Conservation (phyloP, 371 early-diverging fungal species). For the Mucor velutinosus region DNA sequence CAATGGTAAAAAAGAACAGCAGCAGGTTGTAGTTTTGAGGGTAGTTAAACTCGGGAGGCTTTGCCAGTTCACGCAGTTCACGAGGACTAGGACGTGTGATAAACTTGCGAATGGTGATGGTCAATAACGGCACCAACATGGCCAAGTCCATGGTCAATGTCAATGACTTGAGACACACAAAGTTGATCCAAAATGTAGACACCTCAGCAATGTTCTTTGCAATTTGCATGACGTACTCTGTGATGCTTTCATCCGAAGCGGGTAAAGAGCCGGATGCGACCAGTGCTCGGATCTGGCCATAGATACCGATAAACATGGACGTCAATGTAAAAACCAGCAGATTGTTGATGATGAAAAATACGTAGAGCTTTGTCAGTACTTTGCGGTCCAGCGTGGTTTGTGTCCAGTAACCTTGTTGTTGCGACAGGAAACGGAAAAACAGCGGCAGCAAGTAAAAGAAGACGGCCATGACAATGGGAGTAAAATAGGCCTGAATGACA, state of each 20-base stretch:
- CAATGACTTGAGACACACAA: slow-evolving; percentile 62
- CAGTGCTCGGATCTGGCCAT: slow-evolving; percentile 50
- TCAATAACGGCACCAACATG: slow-evolving; percentile 68
- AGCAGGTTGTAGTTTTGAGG: slow-evolving; percentile 71
- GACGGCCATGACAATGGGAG: slow-evolving; percentile 73
- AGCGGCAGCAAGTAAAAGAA: slow-evolving; percentile 72
- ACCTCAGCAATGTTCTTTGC: slow-evolving; percentile 50
- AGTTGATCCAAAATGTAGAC: slow-evolving; percentile 72
- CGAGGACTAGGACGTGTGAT: slow-evolving; percentile 75
- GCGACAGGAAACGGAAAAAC: slow-evolving; percentile 66
- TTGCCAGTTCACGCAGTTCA: slow-evolving; percentile 60
- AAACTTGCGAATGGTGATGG: slow-evolving; percentile 59
- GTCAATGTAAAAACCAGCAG: slow-evolving; percentile 67
- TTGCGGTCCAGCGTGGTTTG: slow-evolving; percentile 73
- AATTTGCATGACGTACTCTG: slow-evolving; percentile 34
- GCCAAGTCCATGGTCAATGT: slow-evolving; percentile 68
- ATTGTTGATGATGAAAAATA: slow-evolving; percentile 78
- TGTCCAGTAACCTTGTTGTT: slow-evolving; percentile 80
- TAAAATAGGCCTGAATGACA: slow-evolving; percentile 70
- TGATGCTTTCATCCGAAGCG: slow-evolving; percentile 12
- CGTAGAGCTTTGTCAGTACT: slow-evolving; percentile 77
- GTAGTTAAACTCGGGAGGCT: slow-evolving; percentile 75
- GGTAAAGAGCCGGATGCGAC: slow-evolving; percentile 43
- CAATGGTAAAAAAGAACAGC: slow-evolving; percentile 77
- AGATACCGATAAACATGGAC: slow-evolving; percentile 61